phyloP scores from a whole-genome alignment of 805 yeast species.

The Starmerella gropengiesseri region DNA sequence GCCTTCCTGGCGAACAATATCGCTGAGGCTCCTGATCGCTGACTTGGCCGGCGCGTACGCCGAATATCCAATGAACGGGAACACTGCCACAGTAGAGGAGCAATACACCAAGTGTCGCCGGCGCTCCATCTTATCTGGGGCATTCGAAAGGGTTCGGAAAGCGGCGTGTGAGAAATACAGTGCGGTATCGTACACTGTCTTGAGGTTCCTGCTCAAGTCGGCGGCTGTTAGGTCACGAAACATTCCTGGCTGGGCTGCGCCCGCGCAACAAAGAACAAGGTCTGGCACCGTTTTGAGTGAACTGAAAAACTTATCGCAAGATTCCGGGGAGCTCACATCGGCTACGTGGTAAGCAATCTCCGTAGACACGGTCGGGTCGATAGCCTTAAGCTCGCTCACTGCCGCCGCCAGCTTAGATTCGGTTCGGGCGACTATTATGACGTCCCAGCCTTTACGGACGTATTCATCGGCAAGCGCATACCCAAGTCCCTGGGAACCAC shows the following conservation, averaged over 20 bases:
- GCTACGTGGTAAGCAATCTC: slow-evolving; percentile 39
- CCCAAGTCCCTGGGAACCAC: slow-evolving; percentile 93
- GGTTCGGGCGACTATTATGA: slow-evolving; percentile 70
- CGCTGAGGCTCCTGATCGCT: slow-evolving; percentile 66
- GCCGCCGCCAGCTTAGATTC: slow-evolving; percentile 39
- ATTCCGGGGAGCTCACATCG: slow-evolving; percentile 51
- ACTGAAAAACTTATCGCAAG: slow-evolving; percentile 39
- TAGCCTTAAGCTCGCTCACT: slow-evolving; percentile 30
- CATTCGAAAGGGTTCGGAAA: slow-evolving; percentile 28
- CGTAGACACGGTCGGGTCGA: slow-evolving; percentile 23
- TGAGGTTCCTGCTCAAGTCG: slow-evolving; percentile 52
- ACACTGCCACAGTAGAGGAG: slow-evolving; percentile 72
- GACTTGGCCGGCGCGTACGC: slow-evolving; percentile 86
- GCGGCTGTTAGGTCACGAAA: slow-evolving; percentile 53
- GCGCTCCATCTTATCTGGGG: slow-evolving; percentile 20
- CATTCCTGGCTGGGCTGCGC: slow-evolving; percentile 68
- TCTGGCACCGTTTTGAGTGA: slow-evolving; percentile 45
- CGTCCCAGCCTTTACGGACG: slow-evolving; percentile 46
- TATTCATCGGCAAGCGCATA: slow-evolving; percentile 57
- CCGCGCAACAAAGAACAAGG: slow-evolving; percentile 75
- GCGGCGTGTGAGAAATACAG: slow-evolving; percentile 58
- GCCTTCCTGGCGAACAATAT: slow-evolving; percentile 72
- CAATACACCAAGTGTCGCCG: slow-evolving; percentile 47
- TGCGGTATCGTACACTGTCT: slow-evolving; percentile 63
- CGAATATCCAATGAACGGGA: slow-evolving; percentile 81